Base-by-base conservation (phyloP, 768 basidiomycete genomes). In the Pisolithus sp. region DNA sequence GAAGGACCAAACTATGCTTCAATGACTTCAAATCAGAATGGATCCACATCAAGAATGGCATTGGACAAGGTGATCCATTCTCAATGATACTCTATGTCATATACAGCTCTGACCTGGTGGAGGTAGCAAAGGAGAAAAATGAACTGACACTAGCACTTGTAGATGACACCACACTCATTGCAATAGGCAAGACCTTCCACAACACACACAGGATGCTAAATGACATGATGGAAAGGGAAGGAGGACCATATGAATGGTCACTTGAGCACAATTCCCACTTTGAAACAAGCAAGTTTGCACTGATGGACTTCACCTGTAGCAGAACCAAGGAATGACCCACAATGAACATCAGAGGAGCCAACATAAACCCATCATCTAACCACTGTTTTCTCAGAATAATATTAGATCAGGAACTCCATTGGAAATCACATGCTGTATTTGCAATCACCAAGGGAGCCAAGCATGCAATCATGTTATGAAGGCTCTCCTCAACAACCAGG, bases 311-410 rank as follows among this genome's bases (percentile, higher is more conserved):
- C 18, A 26, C 51, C 0, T 5, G 5, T 4, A 52, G 26, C 38
- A 40, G 23, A 20, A 12, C 20, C n/a, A 17, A 18, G 0, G 7
- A 10, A 0, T 8, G 34, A 2, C 44, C 36, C 0, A 2, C 23
- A 0, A 13, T 52, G 1, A 12, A 4, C 12, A 17, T 52, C 4
- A 17, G 46, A 3, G 17, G 21, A 1, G 38, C 13, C 2, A 46
- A 6, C 4, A 49, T 53, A 3, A 37, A 20, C 0, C 48, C 40
- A 0, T 3, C 28, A 5, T 12, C 36, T 6, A 48, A 36, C 1
- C 39, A 38, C 28, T 13, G 30, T 3, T 54, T 57, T 5, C 50
- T 51, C 5, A 20, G 54, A 0, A 20, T 57, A 0, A 24, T 57
- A 2, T 12, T 57, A 0, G 21, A 54, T 46, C 53, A 55, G 7